These are phyloP conservation scores for Periconia digitata DNA, from an alignment of 2,329 filamentous ascomycete species.

Conservation along the genomic window DNA sequence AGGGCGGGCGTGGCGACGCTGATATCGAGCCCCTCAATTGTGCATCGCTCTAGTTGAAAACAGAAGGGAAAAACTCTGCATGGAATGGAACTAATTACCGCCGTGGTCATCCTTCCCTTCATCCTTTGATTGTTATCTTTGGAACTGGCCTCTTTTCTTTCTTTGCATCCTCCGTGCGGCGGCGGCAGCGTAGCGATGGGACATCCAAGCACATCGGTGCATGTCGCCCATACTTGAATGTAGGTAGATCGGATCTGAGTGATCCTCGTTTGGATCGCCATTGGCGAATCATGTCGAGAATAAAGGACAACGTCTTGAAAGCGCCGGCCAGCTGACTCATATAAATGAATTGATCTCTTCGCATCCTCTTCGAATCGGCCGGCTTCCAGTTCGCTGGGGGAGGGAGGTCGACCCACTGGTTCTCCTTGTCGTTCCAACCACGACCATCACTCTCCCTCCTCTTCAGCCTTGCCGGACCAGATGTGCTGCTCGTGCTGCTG, in stretches of 20 bases:
- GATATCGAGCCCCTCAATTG: not conserved
- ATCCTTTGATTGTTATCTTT: not conserved
- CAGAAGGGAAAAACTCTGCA: not conserved
- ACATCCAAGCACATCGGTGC: not conserved
- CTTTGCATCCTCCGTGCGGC: not conserved
- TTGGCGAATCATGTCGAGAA: not conserved
- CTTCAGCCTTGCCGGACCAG: constrained; percentile 30
- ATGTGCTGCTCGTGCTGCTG: constrained; percentile 18
- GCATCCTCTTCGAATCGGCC: constrained; percentile 30
- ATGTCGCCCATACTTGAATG: not conserved
- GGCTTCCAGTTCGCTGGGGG: no score
- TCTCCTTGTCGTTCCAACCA: constrained; percentile 25
- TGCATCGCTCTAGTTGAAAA: constrained; percentile 1
- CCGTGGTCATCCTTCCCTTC: not conserved
- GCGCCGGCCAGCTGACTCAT: not conserved
- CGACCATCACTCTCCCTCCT: constrained; percentile 22
- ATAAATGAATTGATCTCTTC: not conserved
- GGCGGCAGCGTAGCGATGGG: no score
- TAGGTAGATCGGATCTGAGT: not conserved
- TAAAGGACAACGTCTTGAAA: not conserved
- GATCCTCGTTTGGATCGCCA: not conserved
- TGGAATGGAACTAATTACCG: not conserved
- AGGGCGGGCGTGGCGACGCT: constrained; percentile 14
- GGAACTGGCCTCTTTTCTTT: no score
- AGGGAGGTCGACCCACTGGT: constrained; percentile 22